Evolutionary conservation across 495 filamentous ascomycete species (phyloP), one percentile per base, ranked within the genome.

Genomic region (Xylaria cubensis): DNA sequence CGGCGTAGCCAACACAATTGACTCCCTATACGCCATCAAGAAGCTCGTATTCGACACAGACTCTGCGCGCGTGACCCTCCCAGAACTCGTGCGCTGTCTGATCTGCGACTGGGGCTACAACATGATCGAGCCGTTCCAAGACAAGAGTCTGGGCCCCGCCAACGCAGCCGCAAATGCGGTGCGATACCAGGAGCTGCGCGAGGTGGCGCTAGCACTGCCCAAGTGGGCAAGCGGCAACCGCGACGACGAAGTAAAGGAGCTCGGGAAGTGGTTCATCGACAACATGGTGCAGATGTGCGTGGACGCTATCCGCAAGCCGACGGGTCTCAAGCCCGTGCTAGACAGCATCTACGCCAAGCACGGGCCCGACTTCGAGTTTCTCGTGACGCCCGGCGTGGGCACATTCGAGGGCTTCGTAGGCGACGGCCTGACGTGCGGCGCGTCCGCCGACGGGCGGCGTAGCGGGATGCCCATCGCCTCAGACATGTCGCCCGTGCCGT

Each of bases 331-430:
- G 39, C 9, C 21, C 61, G 34, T 41, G 17, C 51, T 71, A 3
- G 69, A 71, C 0, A 15, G 61, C 32, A 66, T 71, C 50, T 42
- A 58, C 36, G 34, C 29, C 13, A 42, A 50, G 4, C 41, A 74
- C 65, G 69, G 68, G n/a, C 21, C 41, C 0, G 69, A 67, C 46
- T 76, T 76, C 55, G 69, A 76, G 50, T 76, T 74, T 46, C n/a
- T 74, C 13, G 69, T 76, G 26, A 71, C 68, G 34, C 74, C 74
- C 29, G 72, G 74, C 51, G 68, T 74, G n/a, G 74, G 74, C 26
- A 74, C 74, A 3, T 76, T 76, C 56, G 74, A 76, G 39, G 74
- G 74, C 26, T 76, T 68, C 56, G 72, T 76, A 0, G 74, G 74
- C 69, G 74, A 76, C 41, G 74, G 74, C 4, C 13, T 72, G 3